Base-by-base conservation (phyloP, 345 rosid species). In the Capsella bursapastoris region DNA sequence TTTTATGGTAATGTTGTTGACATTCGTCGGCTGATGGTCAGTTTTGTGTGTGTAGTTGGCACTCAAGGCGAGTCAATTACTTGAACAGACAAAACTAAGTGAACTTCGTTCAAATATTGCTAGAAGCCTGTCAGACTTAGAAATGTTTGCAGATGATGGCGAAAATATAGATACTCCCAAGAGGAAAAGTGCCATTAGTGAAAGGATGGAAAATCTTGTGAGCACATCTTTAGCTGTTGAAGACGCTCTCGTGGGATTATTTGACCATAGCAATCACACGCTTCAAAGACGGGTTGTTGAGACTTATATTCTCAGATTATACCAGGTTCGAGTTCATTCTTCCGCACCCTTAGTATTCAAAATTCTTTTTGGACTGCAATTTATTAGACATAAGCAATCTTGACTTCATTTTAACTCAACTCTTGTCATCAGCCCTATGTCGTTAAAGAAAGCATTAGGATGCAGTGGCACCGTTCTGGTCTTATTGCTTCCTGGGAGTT, bases 91-190 rank as follows among this genome's bases (percentile, higher is more conserved):
- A 73, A 96, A 96, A 78, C 83, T 96, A 80, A 89, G 98, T 47
- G 99, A 96, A 80, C 99, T 96, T 76, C 98, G 98, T 69, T 96
- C 98, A 55, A 84, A 79, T 81, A 96, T 96, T 76, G 99, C 99
- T 41, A 86, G 99, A 87, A 96, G 90, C 81, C 96, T 96, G 62
- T 96, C 99, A 37, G 99, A 92, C 79, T 80, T 96, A 69, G 99
- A 96, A 83, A 96, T 96, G 99, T 92, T 96, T 81, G 92, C 97
- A 3, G 99, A 96, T 85, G 98, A 96, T 82, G 99, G 98, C 64
- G 99, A 92, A 85, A 87, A 70, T 83, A 90, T 96, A 96, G 99
- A 92, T 78, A 96, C 99, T 73, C 99, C 99, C 35, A 90, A 86
- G 83, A 86, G 98, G 80, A 96, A 90, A 83, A 92, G 88, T 84